These are phyloP conservation scores for Diutina sp. DNA, from an alignment of 1,139 yeast genomes.

Conservation along the genomic window DNA sequence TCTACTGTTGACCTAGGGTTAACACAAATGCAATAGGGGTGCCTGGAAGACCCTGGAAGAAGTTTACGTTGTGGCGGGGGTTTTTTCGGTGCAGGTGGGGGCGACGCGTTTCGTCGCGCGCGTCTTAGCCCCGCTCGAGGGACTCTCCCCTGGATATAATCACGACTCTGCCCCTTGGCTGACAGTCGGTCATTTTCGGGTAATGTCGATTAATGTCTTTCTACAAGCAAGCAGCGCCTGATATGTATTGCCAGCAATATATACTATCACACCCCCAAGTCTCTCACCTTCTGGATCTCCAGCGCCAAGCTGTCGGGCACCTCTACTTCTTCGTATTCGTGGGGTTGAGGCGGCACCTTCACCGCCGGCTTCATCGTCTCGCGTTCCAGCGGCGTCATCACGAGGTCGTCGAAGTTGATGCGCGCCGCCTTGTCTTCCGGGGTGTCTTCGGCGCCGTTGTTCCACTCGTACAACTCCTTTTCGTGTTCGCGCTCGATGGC, in stretches of 20 bases:
- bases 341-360: neutral
- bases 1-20: no score
- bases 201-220: neutral
- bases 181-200: neutral
- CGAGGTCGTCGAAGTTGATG: constrained; percentile 34
- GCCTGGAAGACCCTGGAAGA: no score
- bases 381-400: constrained; percentile 34
- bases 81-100: neutral
- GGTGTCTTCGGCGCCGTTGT: constrained; percentile 24
- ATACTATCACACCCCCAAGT: neutral
- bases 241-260: neutral
- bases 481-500: constrained; percentile 74
- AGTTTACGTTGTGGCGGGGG: neutral
- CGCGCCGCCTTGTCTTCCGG: constrained; percentile 20
- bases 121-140: neutral
- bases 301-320: constrained; percentile 1
- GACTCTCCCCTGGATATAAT: no score
- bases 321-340: constrained; percentile 1
- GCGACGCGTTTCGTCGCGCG: neutral
- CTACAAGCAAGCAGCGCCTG: neutral
- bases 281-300: constrained; percentile 1
- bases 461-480: constrained; percentile 63
- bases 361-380: constrained; percentile 6
- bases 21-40: no score
- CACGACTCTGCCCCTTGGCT: neutral